Evolutionary conservation across 495 filamentous ascomycete species (phyloP), one percentile per base, ranked within the genome.

Genomic region (Trichoderma asperelloides): DNA sequence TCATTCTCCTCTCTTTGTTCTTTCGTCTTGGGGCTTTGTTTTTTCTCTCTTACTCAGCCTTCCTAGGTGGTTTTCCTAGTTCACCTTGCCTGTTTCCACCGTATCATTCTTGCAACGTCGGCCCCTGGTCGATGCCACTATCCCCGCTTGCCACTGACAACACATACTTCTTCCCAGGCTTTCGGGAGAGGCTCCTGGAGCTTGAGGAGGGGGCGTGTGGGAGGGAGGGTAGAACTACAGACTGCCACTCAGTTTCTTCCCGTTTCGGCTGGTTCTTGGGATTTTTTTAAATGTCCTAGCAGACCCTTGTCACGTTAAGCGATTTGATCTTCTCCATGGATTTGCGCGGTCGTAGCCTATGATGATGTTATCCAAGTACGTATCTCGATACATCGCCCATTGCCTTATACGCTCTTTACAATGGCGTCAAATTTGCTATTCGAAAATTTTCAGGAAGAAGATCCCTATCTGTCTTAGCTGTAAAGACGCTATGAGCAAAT

Each of bases 1-100:
- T 1, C 3, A 3, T 51, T 4, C 60, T 70, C 55, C 65, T 57
- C 39, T 65, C 65, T 65, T 70, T 69, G 72, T 66, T 70, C 66
- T 66, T 65, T 68, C 65, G 57, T 69, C 70, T 69, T 63, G 64
- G 68, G 66, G 64, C 65, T 67, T 68, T 64, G 64, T 72, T 67
- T 67, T 68, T 66, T 65, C 62, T 47, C 27, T 47, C 68, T 51
- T 65, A 64, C 45, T 28, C 70, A 62, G 27, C 63, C 63, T 41
- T 68, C 70, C 66, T 68, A 72, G 66, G 62, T 69, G 68, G 25
- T 69, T 69, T 68, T 70, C 16, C n/a, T 9, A 11, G 49, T 25
- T 47, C 43, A 47, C 12, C 43, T 37, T 37, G 33, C 33, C 16
- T 55, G 49, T 23, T 55, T 3, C 16, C n/a, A 55, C 9, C n/a